Conservation (phyloP, 345 rosid genomes). For the Lepidium africanum region DNA sequence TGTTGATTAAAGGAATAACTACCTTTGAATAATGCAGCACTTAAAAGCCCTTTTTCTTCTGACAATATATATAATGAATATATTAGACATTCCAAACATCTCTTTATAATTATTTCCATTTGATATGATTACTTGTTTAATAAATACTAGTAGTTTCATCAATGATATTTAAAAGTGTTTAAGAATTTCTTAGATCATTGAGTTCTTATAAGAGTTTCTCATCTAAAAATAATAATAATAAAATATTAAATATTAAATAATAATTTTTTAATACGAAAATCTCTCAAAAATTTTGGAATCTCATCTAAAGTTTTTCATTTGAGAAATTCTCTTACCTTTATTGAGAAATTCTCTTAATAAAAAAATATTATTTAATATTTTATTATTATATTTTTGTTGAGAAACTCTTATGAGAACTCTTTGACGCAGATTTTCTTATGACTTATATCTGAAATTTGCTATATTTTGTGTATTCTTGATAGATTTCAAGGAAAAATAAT, state of each 20-base stretch:
- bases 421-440: too few species aligned
- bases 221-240: too few species aligned
- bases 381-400: too few species aligned
- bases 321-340: too few species aligned
- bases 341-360: too few species aligned
- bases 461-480: neutral
- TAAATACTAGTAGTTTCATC: neutral
- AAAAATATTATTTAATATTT: too few species aligned
- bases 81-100: neutral
- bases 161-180: neutral
- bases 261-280: too few species aligned
- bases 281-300: too few species aligned
- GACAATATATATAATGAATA: neutral
- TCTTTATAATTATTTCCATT: neutral
- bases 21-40: conserved; percentile 9
- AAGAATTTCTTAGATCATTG: neutral
- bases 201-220: too few species aligned
- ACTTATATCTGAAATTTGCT: neutral
- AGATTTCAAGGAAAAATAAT: neutral
- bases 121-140: neutral
- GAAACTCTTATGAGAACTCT: too few species aligned
- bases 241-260: too few species aligned
- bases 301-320: too few species aligned
- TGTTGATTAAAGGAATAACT: conserved; percentile 8
- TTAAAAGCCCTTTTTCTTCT: neutral